phyloP scores from a whole-genome alignment of 163 green algal species.

The Volvox carteri region DNA sequence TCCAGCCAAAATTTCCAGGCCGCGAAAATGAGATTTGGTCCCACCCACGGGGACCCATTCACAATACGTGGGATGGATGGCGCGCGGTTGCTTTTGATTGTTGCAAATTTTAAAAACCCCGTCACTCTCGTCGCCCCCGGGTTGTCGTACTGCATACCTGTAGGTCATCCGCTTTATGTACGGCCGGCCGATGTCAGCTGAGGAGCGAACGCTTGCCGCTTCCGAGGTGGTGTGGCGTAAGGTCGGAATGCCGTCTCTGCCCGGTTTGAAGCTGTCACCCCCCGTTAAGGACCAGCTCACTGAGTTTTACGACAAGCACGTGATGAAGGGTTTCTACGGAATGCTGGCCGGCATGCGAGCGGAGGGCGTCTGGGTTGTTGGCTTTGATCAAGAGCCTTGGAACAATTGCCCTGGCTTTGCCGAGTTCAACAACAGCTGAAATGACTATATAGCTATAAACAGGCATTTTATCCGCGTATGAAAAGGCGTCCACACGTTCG shows the following conservation, averaged over 20 bases:
- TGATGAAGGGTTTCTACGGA: neutral
- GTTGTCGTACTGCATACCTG: no score
- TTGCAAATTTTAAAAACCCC: no score
- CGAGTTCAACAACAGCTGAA: no score
- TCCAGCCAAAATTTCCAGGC: no score
- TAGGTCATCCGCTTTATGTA: conserved; percentile 30
- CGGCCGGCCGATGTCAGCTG: neutral
- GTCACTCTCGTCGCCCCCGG: no score
- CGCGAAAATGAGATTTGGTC: no score
- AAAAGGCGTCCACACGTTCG: no score
- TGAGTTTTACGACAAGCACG: conserved; percentile 5
- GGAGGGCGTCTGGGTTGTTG: conserved; percentile 19
- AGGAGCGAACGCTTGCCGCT: neutral
- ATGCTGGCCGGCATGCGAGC: neutral
- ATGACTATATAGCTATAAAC: no score
- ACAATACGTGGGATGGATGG: no score
- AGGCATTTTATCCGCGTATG: no score
- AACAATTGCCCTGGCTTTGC: neutral
- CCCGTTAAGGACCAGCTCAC: neutral
- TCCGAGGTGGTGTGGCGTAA: neutral
- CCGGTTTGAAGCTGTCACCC: neutral
- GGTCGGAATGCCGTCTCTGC: neutral
- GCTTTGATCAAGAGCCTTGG: conserved; percentile 14
- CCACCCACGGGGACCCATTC: no score
- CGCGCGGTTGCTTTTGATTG: no score